A percentile compares a stretch with the other conserved stretches of the same genome.
These are phyloP conservation scores for Oryza brachyantha DNA, from an alignment of 176 grass and related monocot species.

Conservation along the genomic window DNA sequence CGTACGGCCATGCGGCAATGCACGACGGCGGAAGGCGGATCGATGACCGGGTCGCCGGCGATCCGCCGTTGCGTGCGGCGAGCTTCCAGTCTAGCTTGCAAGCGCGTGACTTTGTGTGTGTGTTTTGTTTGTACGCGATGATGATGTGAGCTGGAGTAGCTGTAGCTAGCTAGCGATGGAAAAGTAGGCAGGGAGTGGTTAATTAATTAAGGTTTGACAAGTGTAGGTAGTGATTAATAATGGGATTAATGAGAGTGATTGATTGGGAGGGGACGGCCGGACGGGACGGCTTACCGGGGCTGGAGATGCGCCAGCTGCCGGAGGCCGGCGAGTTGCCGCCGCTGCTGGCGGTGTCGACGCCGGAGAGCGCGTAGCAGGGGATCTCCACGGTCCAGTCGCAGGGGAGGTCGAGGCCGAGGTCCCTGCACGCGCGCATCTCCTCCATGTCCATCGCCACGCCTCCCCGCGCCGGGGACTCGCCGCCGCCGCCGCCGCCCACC, in stretches of 20 bases:
- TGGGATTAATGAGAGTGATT: not conserved
- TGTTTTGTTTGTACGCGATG: not conserved
- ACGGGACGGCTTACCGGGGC: constrained; percentile 25
- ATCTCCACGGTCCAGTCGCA: constrained; percentile 60
- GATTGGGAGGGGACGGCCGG: not conserved
- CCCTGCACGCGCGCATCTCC: constrained; percentile 62
- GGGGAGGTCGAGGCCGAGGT: constrained; percentile 63
- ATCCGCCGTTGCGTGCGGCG: too few relatives aligned
- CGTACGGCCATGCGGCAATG: too few relatives aligned
- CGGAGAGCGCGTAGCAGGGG: constrained; percentile 38
- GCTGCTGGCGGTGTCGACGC: constrained; percentile 51
- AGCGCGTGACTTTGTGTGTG: too few relatives aligned
- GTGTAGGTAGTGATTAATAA: not conserved
- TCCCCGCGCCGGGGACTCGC: not conserved
- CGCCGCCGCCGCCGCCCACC: constrained; percentile 3
- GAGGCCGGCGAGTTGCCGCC: constrained; percentile 59
- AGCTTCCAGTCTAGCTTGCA: not conserved
- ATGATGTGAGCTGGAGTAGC: too few relatives aligned
- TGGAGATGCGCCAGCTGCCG: constrained; percentile 60
- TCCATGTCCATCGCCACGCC: constrained; percentile 64
- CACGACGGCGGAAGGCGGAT: too few relatives aligned
- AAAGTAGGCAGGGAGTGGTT: not conserved
- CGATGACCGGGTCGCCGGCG: not conserved
- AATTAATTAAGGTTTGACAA: not conserved
- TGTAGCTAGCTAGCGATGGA: too few relatives aligned